A percentile compares a stretch with the other conserved stretches of the same genome.
phyloP scores from a whole-genome alignment of 2,329 filamentous ascomycete genomes.

The Penicillium glabrum region DNA sequence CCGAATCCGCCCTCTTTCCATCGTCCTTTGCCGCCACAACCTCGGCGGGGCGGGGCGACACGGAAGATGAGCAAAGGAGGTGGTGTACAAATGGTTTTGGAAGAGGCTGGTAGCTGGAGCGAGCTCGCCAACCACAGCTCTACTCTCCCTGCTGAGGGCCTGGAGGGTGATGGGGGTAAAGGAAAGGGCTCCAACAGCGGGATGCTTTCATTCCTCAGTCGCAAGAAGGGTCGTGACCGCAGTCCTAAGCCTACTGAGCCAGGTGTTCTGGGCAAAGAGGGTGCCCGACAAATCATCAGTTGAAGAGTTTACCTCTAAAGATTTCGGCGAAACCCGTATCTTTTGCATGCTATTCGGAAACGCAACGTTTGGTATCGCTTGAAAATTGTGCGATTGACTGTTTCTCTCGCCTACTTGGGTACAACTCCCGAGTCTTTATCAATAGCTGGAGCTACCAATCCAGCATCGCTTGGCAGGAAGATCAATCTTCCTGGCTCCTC shows the following conservation, averaged over 20 bases:
- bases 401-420: neutral
- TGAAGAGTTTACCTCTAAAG: slow-evolving; percentile 39
- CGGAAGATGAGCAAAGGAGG: slow-evolving; percentile 75
- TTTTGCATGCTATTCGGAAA: neutral
- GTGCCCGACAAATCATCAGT: slow-evolving; percentile 77
- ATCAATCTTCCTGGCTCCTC: neutral
- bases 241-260: slow-evolving; percentile 94
- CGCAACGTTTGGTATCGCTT: neutral
- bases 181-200: slow-evolving; percentile 61
- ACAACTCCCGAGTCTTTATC: neutral
- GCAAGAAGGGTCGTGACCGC: slow-evolving; percentile 85
- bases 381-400: neutral
- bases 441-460: neutral
- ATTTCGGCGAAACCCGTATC: neutral
- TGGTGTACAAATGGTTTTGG: slow-evolving; percentile 86
- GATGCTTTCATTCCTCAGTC: slow-evolving; percentile 84
- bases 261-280: slow-evolving; percentile 92
- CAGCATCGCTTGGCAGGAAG: neutral
- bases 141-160: slow-evolving; percentile 68
- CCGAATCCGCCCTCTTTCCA: slow-evolving; percentile 39
- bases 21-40: slow-evolving; percentile 36
- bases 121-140: slow-evolving; percentile 83
- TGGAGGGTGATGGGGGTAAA: slow-evolving; percentile 37
- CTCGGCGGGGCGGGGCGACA: slow-evolving; percentile 59
- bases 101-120: slow-evolving; percentile 87